These are phyloP conservation scores for Xylaria grammica DNA, from an alignment of 495 filamentous ascomycete genomes.

Conservation along the genomic window DNA sequence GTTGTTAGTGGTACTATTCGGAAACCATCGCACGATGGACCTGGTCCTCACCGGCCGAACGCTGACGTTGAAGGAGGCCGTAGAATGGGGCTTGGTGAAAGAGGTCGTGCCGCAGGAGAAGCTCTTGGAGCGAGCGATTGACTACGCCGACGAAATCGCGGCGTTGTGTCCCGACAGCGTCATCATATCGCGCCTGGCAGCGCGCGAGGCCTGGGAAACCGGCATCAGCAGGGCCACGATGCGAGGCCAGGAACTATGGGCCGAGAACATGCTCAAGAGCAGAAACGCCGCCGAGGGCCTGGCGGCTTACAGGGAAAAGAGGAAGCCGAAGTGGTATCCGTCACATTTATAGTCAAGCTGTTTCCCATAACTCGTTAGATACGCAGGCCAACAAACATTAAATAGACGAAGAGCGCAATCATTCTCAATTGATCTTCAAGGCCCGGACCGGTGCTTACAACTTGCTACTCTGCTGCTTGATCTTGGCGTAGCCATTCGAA, in stretches of 20 bases:
- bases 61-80: slow-evolving; percentile 56
- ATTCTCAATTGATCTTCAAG: not conserved
- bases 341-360: slow-evolving; percentile 22
- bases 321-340: slow-evolving; percentile 30
- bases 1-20: slow-evolving; percentile 49
- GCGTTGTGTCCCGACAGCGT: slow-evolving; percentile 65
- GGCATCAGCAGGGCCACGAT: slow-evolving; percentile 32
- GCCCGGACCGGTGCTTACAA: slow-evolving; percentile 11
- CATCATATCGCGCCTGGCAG: slow-evolving; percentile 47
- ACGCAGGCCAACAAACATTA: not conserved
- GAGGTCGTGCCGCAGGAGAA: slow-evolving; percentile 51
- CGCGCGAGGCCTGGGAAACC: slow-evolving; percentile 34
- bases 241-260: slow-evolving; percentile 26
- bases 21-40: slow-evolving; percentile 63
- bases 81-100: slow-evolving; percentile 67
- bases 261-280: slow-evolving; percentile 30
- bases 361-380: not conserved
- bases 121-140: slow-evolving; percentile 42
- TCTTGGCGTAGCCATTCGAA: slow-evolving; percentile 25
- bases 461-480: slow-evolving; percentile 21
- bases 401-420: not conserved
- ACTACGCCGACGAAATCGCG: slow-evolving; percentile 48
- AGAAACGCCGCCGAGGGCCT: slow-evolving; percentile 34
- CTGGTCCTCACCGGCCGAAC: slow-evolving; percentile 62
- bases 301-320: slow-evolving; percentile 35